These are phyloP conservation scores for Spathaspora sp. DNA, from an alignment of 805 yeast species.

Conservation along the genomic window DNA sequence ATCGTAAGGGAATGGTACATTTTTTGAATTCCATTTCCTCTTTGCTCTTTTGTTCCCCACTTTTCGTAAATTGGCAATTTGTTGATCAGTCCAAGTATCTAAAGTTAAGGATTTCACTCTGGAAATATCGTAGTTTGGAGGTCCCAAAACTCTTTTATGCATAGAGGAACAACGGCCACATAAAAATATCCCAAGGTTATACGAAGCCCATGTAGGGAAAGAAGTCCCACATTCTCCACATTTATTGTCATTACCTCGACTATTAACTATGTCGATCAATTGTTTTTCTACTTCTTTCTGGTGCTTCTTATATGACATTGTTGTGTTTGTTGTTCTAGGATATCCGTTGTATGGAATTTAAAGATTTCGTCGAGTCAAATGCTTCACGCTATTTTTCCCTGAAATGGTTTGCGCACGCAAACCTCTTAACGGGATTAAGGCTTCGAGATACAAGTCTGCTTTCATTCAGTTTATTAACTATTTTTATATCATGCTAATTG, in stretches of 20 bases:
- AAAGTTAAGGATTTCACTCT: conserved; percentile 68
- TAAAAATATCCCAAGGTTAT: conserved; percentile 60
- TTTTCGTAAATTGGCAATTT: conserved; percentile 41
- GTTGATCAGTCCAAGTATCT: conserved; percentile 63
- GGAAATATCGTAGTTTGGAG: conserved; percentile 48
- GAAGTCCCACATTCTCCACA: conserved; percentile 77
- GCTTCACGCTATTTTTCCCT: not conserved
- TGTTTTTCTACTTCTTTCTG: conserved; percentile 46
- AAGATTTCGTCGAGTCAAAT: not conserved
- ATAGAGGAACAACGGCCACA: conserved; percentile 85
- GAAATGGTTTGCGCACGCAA: not conserved
- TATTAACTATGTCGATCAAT: conserved; percentile 58
- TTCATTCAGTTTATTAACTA: no score
- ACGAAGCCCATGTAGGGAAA: conserved; percentile 60
- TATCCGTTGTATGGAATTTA: not conserved
- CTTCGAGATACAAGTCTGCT: no score
- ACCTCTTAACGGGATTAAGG: no score
- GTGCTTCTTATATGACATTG: conserved; percentile 27
- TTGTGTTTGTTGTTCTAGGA: not conserved
- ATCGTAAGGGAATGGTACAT: conserved; percentile 69
- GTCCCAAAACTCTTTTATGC: conserved; percentile 58
- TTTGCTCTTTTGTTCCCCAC: conserved; percentile 65
- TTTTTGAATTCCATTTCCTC: conserved; percentile 63
- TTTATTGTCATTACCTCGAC: conserved; percentile 55
- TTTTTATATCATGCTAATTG: no score